Conservation (phyloP, 2,329 filamentous ascomycete species). For the Falciphora oryzae region DNA sequence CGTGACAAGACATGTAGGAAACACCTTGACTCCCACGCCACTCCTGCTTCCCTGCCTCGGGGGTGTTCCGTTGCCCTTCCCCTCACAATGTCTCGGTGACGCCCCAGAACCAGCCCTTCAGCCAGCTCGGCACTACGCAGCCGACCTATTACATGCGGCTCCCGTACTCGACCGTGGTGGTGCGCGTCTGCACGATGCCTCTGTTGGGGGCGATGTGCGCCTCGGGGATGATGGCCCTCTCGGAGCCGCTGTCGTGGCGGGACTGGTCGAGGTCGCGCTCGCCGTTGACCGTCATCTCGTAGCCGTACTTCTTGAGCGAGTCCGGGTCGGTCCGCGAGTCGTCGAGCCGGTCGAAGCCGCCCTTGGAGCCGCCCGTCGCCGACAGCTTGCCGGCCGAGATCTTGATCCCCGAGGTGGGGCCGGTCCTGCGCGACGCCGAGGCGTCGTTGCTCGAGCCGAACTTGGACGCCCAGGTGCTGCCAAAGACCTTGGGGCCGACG, state of each 20-base stretch:
- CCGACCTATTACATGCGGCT: neutral
- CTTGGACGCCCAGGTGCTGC: constrained; percentile 11
- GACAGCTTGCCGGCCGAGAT: constrained; percentile 1
- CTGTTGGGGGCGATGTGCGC: neutral
- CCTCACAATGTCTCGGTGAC: no score
- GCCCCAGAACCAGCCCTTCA: neutral
- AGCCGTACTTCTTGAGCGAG: neutral
- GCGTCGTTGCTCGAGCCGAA: neutral
- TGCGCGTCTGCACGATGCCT: constrained; percentile 6
- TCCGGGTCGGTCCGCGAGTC: neutral
- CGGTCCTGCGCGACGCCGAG: neutral
- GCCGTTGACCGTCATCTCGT: neutral
- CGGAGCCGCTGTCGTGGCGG: neutral
- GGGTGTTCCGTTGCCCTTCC: no score
- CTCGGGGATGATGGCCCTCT: constrained; percentile 2
- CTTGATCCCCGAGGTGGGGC: neutral
- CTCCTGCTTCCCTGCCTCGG: no score
- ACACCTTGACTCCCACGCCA: no score
- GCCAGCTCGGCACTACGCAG: neutral
- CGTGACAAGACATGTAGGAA: no score
- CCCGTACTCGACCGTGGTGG: constrained; percentile 1
- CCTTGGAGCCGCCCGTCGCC: neutral
- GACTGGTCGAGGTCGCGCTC: neutral
- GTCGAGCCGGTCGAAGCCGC: constrained; percentile 4
- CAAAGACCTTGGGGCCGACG: constrained; percentile 28